These are phyloP conservation scores for Barnettozyma californica DNA, from an alignment of 805 yeast species.

Conservation along the genomic window DNA sequence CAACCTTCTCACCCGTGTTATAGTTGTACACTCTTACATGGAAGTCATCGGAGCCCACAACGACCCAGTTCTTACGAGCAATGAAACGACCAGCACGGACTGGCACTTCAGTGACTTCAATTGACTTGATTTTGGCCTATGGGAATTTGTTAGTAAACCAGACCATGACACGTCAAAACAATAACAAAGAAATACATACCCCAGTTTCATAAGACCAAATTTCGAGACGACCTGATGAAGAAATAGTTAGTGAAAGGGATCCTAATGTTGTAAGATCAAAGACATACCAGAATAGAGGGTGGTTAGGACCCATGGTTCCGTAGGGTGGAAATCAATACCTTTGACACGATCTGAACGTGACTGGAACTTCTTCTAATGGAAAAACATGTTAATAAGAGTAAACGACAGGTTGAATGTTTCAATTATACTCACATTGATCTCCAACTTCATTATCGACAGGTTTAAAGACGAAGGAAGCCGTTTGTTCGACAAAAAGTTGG, in stretches of 20 bases:
- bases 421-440: conserved; percentile 21
- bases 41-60: conserved; percentile 94
- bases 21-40: conserved; percentile 90
- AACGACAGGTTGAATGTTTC: not conserved
- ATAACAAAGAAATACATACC: conserved; percentile 14
- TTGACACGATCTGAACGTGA: conserved; percentile 95
- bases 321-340: conserved; percentile 96
- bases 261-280: not conserved
- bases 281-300: conserved; percentile 81
- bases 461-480: not conserved
- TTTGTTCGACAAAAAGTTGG: not conserved
- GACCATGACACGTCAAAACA: conserved; percentile 3
- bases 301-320: conserved; percentile 94
- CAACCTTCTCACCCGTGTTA: conserved; percentile 90
- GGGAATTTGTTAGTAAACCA: conserved; percentile 4
- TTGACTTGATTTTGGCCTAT: conserved; percentile 68
- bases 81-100: conserved; percentile 93
- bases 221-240: conserved; percentile 47
- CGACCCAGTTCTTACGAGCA: conserved; percentile 95
- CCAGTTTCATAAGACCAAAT: conserved; percentile 92
- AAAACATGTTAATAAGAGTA: not conserved
- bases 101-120: conserved; percentile 94
- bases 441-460: conserved; percentile 19
- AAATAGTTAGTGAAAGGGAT: not conserved
- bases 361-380: conserved; percentile 65